Evolutionary conservation across 768 basidiomycete species (phyloP), one percentile per base, ranked within the genome.

Genomic region (Clitopilus passeckerianus): DNA sequence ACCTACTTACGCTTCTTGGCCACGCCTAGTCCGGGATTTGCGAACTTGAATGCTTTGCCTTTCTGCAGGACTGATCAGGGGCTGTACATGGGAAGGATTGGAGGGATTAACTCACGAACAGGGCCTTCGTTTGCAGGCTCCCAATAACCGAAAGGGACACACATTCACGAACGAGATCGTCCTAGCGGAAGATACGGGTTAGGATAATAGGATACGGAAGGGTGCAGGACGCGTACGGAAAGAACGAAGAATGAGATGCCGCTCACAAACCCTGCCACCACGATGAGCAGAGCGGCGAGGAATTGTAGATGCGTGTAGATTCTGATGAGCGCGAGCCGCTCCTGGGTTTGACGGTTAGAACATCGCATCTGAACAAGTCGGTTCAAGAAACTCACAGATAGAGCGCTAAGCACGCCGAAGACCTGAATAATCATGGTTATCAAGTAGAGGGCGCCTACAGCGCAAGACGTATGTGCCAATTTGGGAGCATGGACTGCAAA

Each of bases 231-330:
- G 71, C 77, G 43, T 59, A 77, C 76, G 22, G 74, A 69, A 33
- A 74, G 71, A 22, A 68, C 61, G 62, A 76, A 78, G 59, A 78
- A 79, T n/a, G 74, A 65, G 12, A 74, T 62, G 15, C 74, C 72
- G 1, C 66, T 65, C 15, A 77, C 56, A 56, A 76, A 70, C 10
- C 75, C 75, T 14, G 75, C 72, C 6, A 67, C 65, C 1, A 71
- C 74, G 23, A 75, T 71, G 15, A 77, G 61, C 37, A 75, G 57
- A 16, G 74, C 73, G 18, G 75, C 71, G 27, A 75, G 53, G 66
- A 76, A 69, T 18, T 76, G 37, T 30, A 63, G 61, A 46, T 67
- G 60, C 5, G 63, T 65, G 23, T 67, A 64, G 14, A 61, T 55
- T 53, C 68, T 68, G 43, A 72, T 68, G 41, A 70, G 53, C 20